Percentiles rank a stretch among this genome's conserved stretches.
Evolutionary conservation across 768 basidiomycete species (phyloP).

Genomic region (Daedalea quercina): DNA sequence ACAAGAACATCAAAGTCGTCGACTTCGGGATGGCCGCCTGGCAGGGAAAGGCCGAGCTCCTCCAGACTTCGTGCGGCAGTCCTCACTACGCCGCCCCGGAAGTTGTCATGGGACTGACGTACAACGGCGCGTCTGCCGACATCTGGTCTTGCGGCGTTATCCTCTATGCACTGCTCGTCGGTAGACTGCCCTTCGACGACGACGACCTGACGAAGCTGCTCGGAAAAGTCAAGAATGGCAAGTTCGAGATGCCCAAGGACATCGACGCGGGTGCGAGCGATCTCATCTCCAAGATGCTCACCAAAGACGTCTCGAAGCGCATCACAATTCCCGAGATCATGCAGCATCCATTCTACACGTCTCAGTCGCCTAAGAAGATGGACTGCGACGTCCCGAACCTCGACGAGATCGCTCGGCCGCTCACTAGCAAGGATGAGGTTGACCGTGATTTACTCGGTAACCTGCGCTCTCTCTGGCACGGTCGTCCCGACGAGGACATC

Average conservation of each 20-base stretch:
- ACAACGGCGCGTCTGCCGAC: slow-evolving; percentile 84
- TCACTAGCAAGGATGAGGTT: slow-evolving; percentile 56
- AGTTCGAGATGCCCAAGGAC: slow-evolving; percentile 66
- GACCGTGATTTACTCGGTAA: slow-evolving; percentile 90
- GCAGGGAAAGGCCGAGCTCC: slow-evolving; percentile 57
- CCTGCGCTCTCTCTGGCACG: slow-evolving; percentile 88
- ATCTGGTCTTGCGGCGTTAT: slow-evolving; percentile 98
- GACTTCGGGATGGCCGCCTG: slow-evolving; percentile 98
- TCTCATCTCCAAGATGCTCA: slow-evolving; percentile 75
- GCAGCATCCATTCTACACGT: slow-evolving; percentile 70
- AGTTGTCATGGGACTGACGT: slow-evolving; percentile 75
- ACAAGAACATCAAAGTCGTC: slow-evolving; percentile 88
- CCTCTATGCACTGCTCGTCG: slow-evolving; percentile 81
- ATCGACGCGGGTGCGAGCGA: slow-evolving; percentile 69
- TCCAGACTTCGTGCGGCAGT: slow-evolving; percentile 86
- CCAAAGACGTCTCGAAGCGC: slow-evolving; percentile 62
- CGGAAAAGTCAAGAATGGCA: slow-evolving; percentile 70
- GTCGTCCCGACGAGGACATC: slow-evolving; percentile 67
- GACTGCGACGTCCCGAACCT: slow-evolving; percentile 48
- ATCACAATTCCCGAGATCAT: slow-evolving; percentile 83
- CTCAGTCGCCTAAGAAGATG: slow-evolving; percentile 40
- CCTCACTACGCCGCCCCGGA: slow-evolving; percentile 96
- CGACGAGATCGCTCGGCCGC: slow-evolving; percentile 61
- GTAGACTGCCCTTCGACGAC: slow-evolving; percentile 89
- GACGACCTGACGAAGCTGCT: slow-evolving; percentile 75